A percentile compares a stretch with the other conserved stretches of the same genome.
phyloP scores from a whole-genome alignment of 331 rosid genomes.

The Saraca asoca region DNA sequence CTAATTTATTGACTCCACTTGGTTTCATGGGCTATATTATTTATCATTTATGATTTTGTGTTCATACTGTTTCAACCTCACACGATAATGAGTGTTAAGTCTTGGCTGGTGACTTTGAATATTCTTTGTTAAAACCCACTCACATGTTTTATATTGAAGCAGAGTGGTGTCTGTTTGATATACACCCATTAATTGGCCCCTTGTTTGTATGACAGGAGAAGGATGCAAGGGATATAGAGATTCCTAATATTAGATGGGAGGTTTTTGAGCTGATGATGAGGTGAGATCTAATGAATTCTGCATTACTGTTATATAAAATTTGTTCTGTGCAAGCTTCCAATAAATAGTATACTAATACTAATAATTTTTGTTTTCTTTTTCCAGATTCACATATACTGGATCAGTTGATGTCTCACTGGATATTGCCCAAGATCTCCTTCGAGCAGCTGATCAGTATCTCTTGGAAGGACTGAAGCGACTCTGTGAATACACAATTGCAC shows the following conservation, averaged over 20 bases:
- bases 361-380: slow-evolving; percentile 29
- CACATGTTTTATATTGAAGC: slow-evolving; percentile 20
- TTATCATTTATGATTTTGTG: slow-evolving; percentile 15
- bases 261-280: slow-evolving; percentile 99
- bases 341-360: slow-evolving; percentile 30
- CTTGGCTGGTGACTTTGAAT: slow-evolving; percentile 13
- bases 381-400: slow-evolving; percentile 96
- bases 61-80: slow-evolving; percentile 20
- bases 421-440: slow-evolving; percentile 95
- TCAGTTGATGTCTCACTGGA: slow-evolving; percentile 77
- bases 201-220: slow-evolving; percentile 69
- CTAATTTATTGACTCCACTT: slow-evolving; percentile 10
- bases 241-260: slow-evolving; percentile 98
- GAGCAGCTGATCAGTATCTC: slow-evolving; percentile 99
- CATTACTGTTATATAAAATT: slow-evolving; percentile 17
- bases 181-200: slow-evolving; percentile 18
- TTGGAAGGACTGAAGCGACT: slow-evolving; percentile 96
- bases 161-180: slow-evolving; percentile 6
- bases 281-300: slow-evolving; percentile 71
- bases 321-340: slow-evolving; percentile 29
- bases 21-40: slow-evolving; percentile 19
- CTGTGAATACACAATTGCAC: slow-evolving; percentile 93
- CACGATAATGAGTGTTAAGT: slow-evolving; percentile 5
- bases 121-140: neutral
- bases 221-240: slow-evolving; percentile 98